Evolutionary conservation across 495 filamentous ascomycete species (phyloP), one percentile per base, ranked within the genome.

Genomic region (Lophiostoma macrostomum): DNA sequence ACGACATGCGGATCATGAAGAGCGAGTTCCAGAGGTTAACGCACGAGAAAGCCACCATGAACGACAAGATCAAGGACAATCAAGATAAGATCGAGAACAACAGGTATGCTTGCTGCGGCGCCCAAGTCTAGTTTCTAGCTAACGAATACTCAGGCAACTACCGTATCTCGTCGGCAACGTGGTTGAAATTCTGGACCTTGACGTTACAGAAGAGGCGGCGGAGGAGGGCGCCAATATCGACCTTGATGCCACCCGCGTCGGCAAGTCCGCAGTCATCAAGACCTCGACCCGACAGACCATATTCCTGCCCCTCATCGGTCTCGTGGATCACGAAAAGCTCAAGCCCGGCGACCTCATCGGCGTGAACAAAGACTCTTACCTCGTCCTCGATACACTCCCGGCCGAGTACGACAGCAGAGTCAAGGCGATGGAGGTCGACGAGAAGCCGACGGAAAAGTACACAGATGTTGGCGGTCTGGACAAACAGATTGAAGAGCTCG

Each of bases 371-470:
- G 93, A 99, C 59, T 96, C 91, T 63, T 99, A 99, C 70, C 83
- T 99, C n/a, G 84, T 99, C 53, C 80, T 99, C 43, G 93, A 99
- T 68, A 97, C 94, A 23, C 78, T 99, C 63, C 93, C 93, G 5
- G 93, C 93, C n/a, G 93, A 99, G 71, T 99, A 99, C 68, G 93
- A 99, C 69, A 96, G 90, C 75, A 82, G 93, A 69, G 93, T 99
- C 36, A 99, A 99, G 77, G 93, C 93, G 25, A 99, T 99, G 93
- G 93, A 99, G 77, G 93, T 99, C 30, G 93, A 99, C 64, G 93
- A 99, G 80, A 99, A 99, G 79, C 93, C 93, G 16, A 96, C 90
- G 29, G 93, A 99, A 74, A 96, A 97, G 76, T 99, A 99, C 75
- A 89, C 81, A 56, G 93, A 99, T 76, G 94, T 99, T 18, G 93